Conservation (phyloP, 208 protist species). For the Acanthamoeba castellanii region DNA sequence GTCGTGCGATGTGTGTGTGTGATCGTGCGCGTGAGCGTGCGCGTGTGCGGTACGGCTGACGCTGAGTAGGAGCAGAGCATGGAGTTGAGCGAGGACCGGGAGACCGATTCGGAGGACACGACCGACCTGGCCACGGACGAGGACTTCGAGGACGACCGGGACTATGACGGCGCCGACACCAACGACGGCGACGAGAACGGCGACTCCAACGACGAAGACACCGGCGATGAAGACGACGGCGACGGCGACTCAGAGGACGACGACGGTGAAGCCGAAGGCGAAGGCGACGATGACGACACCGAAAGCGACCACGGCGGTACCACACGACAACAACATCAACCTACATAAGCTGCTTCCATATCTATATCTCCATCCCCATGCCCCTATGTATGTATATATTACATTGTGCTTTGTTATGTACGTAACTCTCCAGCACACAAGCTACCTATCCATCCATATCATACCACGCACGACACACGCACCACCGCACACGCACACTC, state of each 20-base stretch:
- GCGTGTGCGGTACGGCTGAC: not conserved
- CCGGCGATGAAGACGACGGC: not conserved
- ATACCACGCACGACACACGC: too few relatives aligned
- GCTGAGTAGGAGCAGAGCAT: not conserved
- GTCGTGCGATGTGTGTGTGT: not conserved
- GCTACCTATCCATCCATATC: not conserved
- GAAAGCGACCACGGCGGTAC: constrained; percentile 14
- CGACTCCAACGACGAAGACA: not conserved
- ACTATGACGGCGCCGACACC: not conserved
- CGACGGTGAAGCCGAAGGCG: not conserved
- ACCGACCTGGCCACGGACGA: not conserved
- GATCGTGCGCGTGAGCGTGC: not conserved
- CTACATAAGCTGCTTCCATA: not conserved
- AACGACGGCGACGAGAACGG: not conserved
- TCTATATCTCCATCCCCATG: not conserved
- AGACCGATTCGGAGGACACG: not conserved
- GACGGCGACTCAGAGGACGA: not conserved
- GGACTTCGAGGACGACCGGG: not conserved
- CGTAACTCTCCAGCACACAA: not conserved
- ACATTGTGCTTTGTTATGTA: not conserved
- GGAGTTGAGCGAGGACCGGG: not conserved
- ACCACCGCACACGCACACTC: too few relatives aligned
- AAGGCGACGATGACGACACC: not conserved
- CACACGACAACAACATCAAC: not conserved
- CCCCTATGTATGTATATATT: not conserved